Evolutionary conservation across 2,329 filamentous ascomycete genomes (phyloP).

Genomic region (Emergomyces orientalis): DNA sequence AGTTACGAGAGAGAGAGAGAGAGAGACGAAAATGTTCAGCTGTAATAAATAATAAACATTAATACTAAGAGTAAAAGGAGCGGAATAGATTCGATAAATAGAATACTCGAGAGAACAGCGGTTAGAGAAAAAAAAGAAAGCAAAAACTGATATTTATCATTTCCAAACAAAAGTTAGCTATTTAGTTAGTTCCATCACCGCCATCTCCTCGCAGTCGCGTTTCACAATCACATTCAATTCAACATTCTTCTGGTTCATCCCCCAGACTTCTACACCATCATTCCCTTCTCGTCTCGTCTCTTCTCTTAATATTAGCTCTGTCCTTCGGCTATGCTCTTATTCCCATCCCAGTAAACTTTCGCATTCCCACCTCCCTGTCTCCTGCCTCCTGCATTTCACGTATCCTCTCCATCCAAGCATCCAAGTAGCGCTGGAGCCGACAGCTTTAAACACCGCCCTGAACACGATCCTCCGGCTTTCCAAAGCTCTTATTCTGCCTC

Average conservation of each 20-base stretch:
- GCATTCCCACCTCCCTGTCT: background rate
- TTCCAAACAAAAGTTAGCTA: background rate
- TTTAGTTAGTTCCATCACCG: background rate
- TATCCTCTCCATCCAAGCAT: background rate
- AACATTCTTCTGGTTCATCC: slow-evolving; percentile 1
- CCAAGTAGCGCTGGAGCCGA: background rate
- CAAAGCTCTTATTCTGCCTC: background rate
- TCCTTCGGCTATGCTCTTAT: background rate
- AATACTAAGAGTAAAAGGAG: too few species aligned
- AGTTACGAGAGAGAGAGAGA: background rate
- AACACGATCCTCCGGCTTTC: background rate
- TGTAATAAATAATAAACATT: background rate
- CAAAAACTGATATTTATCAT: background rate
- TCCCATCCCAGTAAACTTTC: background rate
- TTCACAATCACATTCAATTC: slow-evolving; percentile 1
- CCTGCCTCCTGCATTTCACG: background rate
- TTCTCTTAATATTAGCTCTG: background rate
- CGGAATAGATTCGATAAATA: too few species aligned
- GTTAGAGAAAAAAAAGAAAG: background rate
- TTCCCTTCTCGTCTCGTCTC: background rate
- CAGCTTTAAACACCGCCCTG: background rate
- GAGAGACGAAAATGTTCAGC: too few species aligned
- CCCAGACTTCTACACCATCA: background rate
- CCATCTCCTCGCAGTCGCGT: background rate
- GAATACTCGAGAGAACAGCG: background rate